phyloP scores from a whole-genome alignment of 1,139 yeast genomes.

The Debaryomyces sp. region DNA sequence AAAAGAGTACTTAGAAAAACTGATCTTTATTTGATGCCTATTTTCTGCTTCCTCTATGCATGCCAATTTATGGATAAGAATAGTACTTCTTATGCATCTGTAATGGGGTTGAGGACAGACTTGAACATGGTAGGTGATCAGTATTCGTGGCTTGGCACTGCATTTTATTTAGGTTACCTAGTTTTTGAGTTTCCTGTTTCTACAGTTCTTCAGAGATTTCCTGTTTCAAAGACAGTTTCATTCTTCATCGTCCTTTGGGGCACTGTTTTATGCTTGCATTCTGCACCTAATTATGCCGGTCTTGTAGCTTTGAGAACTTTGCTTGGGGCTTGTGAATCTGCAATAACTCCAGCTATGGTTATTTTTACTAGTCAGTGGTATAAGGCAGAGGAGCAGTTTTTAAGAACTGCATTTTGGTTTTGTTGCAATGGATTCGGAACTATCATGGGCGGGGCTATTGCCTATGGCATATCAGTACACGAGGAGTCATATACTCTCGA shows the following conservation, averaged over 20 bases:
- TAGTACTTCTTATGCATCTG: slow-evolving; percentile 58
- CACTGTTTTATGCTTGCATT: slow-evolving; percentile 23
- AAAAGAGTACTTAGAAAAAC: slow-evolving; percentile 42
- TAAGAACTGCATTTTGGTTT: slow-evolving; percentile 25
- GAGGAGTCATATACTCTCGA: slow-evolving; percentile 17
- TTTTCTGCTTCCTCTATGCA: slow-evolving; percentile 55
- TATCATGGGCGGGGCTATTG: slow-evolving; percentile 27
- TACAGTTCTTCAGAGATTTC: slow-evolving; percentile 36
- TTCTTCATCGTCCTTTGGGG: slow-evolving; percentile 30
- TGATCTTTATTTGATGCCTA: slow-evolving; percentile 53
- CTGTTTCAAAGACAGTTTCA: slow-evolving; percentile 28
- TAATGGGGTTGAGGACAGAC: slow-evolving; percentile 55
- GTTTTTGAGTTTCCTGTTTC: slow-evolving; percentile 49
- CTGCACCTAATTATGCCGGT: slow-evolving; percentile 27
- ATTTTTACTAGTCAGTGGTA: slow-evolving; percentile 40
- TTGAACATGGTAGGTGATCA: slow-evolving; percentile 48
- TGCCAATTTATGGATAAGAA: slow-evolving; percentile 65
- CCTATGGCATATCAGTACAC: slow-evolving; percentile 17
- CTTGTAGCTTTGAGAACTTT: slow-evolving; percentile 28
- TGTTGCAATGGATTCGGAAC: slow-evolving; percentile 28
- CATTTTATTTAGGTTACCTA: slow-evolving; percentile 56
- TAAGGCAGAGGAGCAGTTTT: slow-evolving; percentile 20
- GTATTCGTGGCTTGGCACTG: slow-evolving; percentile 58
- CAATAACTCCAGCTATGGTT: slow-evolving; percentile 56
- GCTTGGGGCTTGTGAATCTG: slow-evolving; percentile 57